phyloP scores from a whole-genome alignment of 2,329 filamentous ascomycete species.

The Scleromitrula shiraiana region DNA sequence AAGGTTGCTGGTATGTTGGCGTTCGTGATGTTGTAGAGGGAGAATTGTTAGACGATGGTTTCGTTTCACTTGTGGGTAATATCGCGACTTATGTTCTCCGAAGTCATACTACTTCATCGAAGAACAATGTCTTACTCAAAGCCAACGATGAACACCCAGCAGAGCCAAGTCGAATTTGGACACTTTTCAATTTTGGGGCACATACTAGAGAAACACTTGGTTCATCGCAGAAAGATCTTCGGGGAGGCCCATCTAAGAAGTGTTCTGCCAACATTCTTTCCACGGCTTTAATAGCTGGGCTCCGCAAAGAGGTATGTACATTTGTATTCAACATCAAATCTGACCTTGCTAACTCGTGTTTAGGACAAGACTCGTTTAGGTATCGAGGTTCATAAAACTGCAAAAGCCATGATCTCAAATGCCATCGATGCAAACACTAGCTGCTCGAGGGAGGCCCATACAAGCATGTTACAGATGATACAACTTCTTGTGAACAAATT shows the following conservation, averaged over 20 bases:
- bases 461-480: constrained; percentile 20
- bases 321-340: not conserved
- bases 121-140: constrained; percentile 14
- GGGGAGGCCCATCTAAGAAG: constrained; percentile 4
- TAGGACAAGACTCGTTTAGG: constrained; percentile 11
- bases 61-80: constrained; percentile 16
- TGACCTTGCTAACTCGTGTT: constrained; percentile 8
- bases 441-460: constrained; percentile 13
- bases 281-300: constrained; percentile 18
- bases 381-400: constrained; percentile 16
- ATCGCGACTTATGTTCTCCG: constrained; percentile 16
- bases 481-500: constrained; percentile 29
- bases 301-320: constrained; percentile 18
- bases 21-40: constrained; percentile 2
- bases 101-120: constrained; percentile 13
- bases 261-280: constrained; percentile 9
- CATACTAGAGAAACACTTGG: not conserved
- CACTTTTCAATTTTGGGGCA: constrained; percentile 6
- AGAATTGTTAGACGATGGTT: constrained; percentile 2
- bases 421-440: constrained; percentile 11
- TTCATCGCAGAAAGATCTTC: constrained; percentile 5
- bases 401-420: constrained; percentile 21
- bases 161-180: constrained; percentile 8
- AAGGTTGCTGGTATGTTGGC: constrained; percentile 10
- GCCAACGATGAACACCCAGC: not conserved